Percentiles rank a stretch among this genome's conserved stretches.
phyloP scores from a whole-genome alignment of 2,329 filamentous ascomycete species.

The Colletotrichum tofieldiae region DNA sequence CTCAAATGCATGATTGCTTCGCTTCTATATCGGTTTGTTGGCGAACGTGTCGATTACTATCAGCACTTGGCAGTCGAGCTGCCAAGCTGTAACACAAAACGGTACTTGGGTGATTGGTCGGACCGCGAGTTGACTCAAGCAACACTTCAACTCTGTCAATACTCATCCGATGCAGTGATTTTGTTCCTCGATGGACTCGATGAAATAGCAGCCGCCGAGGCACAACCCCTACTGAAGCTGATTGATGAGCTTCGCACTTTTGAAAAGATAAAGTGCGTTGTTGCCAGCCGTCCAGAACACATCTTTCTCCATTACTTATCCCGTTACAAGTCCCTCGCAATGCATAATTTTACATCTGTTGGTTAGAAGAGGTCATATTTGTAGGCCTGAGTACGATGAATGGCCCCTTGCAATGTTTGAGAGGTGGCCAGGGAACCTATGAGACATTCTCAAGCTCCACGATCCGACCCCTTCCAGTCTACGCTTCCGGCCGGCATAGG shows the following conservation, averaged over 20 bases:
- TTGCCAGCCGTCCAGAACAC: too few relatives aligned
- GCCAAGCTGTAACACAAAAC: background rate
- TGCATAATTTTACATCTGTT: background rate
- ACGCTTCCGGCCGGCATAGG: too few relatives aligned
- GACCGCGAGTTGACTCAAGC: background rate
- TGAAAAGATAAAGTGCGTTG: background rate
- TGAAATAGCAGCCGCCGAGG: too few relatives aligned
- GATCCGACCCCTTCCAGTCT: background rate
- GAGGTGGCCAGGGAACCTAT: background rate
- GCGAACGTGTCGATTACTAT: background rate
- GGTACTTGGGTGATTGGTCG: background rate
- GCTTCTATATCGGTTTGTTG: background rate
- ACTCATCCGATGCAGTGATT: background rate
- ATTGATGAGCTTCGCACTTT: background rate
- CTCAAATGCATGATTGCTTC: background rate
- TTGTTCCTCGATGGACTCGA: too few relatives aligned
- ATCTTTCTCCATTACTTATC: too few relatives aligned
- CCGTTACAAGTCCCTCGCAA: too few relatives aligned
- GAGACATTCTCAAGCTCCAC: background rate
- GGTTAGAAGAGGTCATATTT: background rate
- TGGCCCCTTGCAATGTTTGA: background rate
- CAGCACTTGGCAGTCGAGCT: background rate
- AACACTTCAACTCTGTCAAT: background rate
- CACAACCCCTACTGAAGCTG: too few relatives aligned
- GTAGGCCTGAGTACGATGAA: background rate